phyloP scores from a whole-genome alignment of 768 basidiomycete species.

The Heimioporus sp. region DNA sequence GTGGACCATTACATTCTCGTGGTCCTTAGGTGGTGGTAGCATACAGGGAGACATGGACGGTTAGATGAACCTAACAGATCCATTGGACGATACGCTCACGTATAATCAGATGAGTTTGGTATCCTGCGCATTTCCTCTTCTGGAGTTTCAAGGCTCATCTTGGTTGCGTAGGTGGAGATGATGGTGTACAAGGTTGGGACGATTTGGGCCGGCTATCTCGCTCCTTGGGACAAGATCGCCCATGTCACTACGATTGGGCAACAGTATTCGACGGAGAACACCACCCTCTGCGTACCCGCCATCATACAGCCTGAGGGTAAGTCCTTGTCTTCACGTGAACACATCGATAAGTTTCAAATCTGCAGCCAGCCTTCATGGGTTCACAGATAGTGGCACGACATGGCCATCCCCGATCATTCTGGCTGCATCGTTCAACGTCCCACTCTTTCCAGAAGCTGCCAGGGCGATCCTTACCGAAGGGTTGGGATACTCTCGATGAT shows the following conservation, averaged over 20 bases:
- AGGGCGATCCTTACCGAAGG: constrained; percentile 54
- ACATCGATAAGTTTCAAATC: constrained; percentile 5
- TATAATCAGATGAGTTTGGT: constrained; percentile 52
- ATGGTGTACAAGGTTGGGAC: constrained; percentile 49
- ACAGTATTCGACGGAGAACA: constrained; percentile 66
- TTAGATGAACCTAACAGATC: constrained; percentile 53
- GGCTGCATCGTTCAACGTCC: constrained; percentile 59
- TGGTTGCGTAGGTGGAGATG: constrained; percentile 37
- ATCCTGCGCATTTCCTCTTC: not conserved
- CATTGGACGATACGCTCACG: constrained; percentile 56
- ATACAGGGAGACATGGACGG: constrained; percentile 70
- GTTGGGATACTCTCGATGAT: constrained; percentile 58
- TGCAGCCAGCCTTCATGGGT: constrained; percentile 58
- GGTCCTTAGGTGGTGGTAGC: constrained; percentile 28
- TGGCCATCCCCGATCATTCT: constrained; percentile 70
- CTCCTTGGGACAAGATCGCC: constrained; percentile 61
- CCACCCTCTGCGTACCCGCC: constrained; percentile 68
- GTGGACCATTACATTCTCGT: not conserved
- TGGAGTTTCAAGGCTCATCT: not conserved
- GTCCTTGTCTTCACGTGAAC: constrained; percentile 38
- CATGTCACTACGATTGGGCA: constrained; percentile 40
- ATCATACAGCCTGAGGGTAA: constrained; percentile 40
- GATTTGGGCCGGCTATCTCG: constrained; percentile 65
- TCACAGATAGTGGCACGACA: constrained; percentile 67
- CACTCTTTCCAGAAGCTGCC: constrained; percentile 49